Conservation (phyloP, 2,329 filamentous ascomycete genomes). For the Rasamsonia emersonii region DNA sequence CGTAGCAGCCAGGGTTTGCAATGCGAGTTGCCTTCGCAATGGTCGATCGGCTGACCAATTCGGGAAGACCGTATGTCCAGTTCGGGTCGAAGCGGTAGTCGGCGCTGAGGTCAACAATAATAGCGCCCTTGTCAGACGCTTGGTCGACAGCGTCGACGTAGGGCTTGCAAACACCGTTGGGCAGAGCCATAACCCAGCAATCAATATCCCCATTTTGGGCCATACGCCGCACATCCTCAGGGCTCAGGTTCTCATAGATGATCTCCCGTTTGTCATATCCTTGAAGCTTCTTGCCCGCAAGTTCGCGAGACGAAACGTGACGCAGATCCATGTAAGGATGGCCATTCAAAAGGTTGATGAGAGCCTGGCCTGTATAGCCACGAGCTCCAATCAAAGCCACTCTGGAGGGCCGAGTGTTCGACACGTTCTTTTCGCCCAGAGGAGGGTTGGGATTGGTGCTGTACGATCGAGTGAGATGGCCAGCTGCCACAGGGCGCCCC, state of each 20-base stretch:
- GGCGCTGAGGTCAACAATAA: constrained; percentile 91
- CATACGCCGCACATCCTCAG: constrained; percentile 80
- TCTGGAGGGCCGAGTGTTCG: constrained; percentile 67
- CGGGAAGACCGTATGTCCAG: constrained; percentile 88
- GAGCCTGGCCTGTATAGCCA: constrained; percentile 86
- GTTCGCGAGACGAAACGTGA: constrained; percentile 88
- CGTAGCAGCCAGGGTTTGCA: constrained; percentile 89
- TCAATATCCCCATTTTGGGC: constrained; percentile 78
- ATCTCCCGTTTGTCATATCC: constrained; percentile 89
- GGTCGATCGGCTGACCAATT: constrained; percentile 66
- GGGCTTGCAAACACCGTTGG: constrained; percentile 89
- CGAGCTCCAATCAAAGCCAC: constrained; percentile 84
- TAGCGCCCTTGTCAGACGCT: constrained; percentile 56
- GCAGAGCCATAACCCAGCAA: constrained; percentile 96
- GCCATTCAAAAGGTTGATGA: constrained; percentile 76
- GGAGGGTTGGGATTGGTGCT: constrained; percentile 76
- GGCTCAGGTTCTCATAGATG: constrained; percentile 79
- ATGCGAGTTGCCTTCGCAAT: constrained; percentile 76
- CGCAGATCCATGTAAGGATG: constrained; percentile 86
- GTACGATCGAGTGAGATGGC: constrained; percentile 30
- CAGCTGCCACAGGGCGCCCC: constrained; percentile 19
- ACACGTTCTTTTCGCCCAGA: constrained; percentile 77
- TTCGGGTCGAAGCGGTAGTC: constrained; percentile 82
- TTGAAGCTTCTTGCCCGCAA: constrained; percentile 75
- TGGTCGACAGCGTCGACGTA: constrained; percentile 83